Conservation (phyloP, 2,329 filamentous ascomycete species). For the Claviceps cyperi region DNA sequence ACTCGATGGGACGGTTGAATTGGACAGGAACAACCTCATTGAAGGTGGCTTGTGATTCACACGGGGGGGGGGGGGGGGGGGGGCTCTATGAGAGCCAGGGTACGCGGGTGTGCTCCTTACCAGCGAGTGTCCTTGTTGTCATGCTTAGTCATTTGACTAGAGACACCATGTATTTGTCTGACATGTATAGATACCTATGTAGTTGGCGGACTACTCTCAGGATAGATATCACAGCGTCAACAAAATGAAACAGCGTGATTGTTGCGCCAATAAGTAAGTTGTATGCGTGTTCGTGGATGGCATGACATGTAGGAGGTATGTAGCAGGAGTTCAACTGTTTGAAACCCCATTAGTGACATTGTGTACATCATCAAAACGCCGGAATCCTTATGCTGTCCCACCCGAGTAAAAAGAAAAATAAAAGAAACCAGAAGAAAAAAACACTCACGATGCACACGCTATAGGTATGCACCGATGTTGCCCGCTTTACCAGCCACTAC, state of each 20-base stretch:
- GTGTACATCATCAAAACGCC: not conserved
- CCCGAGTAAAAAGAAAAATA: not conserved
- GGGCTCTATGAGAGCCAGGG: not conserved
- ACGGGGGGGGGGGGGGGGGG: no score
- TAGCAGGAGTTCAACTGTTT: no score
- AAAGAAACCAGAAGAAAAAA: no score
- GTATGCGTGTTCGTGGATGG: not conserved
- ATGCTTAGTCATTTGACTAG: no score
- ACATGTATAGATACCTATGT: not conserved
- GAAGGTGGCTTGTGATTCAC: not conserved
- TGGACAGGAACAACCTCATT: not conserved
- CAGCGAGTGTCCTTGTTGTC: not conserved
- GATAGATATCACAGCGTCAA: not conserved
- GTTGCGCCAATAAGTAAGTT: not conserved
- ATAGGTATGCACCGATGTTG: not conserved
- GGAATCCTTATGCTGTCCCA: not conserved
- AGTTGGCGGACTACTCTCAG: not conserved
- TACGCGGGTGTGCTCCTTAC: not conserved
- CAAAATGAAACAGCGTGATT: not conserved
- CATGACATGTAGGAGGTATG: not conserved
- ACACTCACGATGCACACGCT: not conserved
- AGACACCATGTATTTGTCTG: not conserved
- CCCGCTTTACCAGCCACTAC: constrained; percentile 30
- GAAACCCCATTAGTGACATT: no score
- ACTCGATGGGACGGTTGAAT: not conserved